Conservation (phyloP, 257 asterid species). For the Leonotis leonurus region DNA sequence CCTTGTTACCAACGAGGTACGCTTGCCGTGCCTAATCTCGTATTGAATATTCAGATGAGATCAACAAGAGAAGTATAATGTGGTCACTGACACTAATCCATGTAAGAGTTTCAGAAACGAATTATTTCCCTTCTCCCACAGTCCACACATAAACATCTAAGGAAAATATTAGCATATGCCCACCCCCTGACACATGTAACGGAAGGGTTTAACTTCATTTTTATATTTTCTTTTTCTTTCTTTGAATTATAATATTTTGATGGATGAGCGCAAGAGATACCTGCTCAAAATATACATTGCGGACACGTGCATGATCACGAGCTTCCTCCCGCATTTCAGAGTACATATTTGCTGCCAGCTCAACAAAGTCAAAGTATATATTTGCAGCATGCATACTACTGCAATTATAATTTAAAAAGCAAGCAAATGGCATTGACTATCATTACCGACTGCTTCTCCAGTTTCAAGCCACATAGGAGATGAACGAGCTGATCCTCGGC, state of each 20-base stretch:
- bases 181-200: neutral
- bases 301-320: constrained; percentile 94
- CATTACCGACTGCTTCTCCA: constrained; percentile 94
- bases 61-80: constrained; percentile 17
- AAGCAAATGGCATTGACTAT: constrained; percentile 21
- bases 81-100: too few relatives aligned
- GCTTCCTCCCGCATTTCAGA: constrained; percentile 97
- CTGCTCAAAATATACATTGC: constrained; percentile 96
- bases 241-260: constrained; percentile 7
- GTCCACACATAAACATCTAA: too few relatives aligned
- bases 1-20: constrained; percentile 89
- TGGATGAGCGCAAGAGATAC: constrained; percentile 29
- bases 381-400: constrained; percentile 20
- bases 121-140: too few relatives aligned
- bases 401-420: constrained; percentile 12
- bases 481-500: constrained; percentile 59
- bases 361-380: constrained; percentile 52
- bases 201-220: neutral
- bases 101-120: too few relatives aligned
- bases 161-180: neutral
- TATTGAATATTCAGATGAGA: constrained; percentile 20
- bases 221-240: neutral
- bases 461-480: constrained; percentile 94
- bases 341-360: constrained; percentile 83
- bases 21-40: constrained; percentile 90